A percentile compares a stretch with the other conserved stretches of the same genome.
Evolutionary conservation across 1,139 yeast species (phyloP).

Genomic region (Geotrichum carabidarum): DNA sequence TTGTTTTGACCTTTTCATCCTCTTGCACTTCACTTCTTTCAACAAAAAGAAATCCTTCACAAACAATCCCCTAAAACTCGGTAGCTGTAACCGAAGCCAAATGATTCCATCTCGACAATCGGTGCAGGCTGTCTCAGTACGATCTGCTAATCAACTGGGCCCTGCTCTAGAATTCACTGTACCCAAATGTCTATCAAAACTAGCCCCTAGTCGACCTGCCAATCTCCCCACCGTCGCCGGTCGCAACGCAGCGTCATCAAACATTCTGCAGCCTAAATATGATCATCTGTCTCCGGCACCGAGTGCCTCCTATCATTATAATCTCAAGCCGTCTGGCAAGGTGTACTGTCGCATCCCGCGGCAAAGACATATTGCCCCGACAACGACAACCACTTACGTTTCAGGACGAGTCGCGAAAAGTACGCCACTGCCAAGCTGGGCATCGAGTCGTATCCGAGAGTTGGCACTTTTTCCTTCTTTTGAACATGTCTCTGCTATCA

Average conservation of each 20-base stretch:
- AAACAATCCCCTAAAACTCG: no score
- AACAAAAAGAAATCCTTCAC: no score
- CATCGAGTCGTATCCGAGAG: neutral
- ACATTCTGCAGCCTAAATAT: neutral
- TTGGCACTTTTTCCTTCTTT: neutral
- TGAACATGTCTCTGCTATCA: neutral
- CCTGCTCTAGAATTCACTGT: conserved; percentile 10
- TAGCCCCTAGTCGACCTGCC: no score
- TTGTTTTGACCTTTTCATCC: no score
- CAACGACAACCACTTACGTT: neutral
- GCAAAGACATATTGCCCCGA: conserved; percentile 1
- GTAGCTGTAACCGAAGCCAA: no score
- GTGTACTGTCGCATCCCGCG: neutral
- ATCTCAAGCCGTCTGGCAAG: neutral
- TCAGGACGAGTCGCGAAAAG: conserved; percentile 1
- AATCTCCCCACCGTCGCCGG: neutral
- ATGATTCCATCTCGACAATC: neutral
- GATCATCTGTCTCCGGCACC: neutral
- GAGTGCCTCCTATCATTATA: neutral
- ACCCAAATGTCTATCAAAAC: neutral
- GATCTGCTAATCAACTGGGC: neutral
- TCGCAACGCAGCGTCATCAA: neutral
- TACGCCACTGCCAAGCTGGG: neutral
- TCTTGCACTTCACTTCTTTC: no score
- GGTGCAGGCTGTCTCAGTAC: neutral